phyloP scores from a whole-genome alignment of 345 rosid genomes.

The Fremontodendron californicum region DNA sequence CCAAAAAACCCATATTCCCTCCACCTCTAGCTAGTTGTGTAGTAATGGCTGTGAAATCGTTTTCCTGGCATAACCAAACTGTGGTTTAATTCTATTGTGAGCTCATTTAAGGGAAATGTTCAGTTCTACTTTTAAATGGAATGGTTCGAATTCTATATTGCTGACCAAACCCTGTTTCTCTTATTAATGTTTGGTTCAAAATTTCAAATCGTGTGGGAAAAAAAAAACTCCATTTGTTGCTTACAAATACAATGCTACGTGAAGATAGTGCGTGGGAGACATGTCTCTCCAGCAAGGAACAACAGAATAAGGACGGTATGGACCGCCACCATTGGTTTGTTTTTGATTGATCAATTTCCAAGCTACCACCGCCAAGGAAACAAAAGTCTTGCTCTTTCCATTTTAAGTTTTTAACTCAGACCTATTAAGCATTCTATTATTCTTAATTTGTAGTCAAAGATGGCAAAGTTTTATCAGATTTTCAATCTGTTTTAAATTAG shows the following conservation, averaged over 20 bases:
- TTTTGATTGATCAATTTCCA: background rate
- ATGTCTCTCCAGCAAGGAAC: slow-evolving; percentile 1
- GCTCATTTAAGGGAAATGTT: background rate
- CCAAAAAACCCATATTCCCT: background rate
- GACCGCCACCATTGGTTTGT: background rate
- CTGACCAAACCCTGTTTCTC: background rate
- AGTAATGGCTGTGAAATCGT: background rate
- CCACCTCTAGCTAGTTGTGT: background rate
- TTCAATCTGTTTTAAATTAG: background rate
- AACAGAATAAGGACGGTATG: background rate
- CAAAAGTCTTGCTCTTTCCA: background rate
- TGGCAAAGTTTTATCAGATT: background rate
- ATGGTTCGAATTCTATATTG: background rate
- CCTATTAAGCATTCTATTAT: background rate
- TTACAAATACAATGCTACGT: background rate
- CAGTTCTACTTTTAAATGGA: background rate
- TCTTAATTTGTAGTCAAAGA: background rate
- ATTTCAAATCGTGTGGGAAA: background rate
- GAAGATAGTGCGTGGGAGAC: background rate
- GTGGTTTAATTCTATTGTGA: background rate
- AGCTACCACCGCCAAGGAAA: background rate
- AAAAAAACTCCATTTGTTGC: background rate
- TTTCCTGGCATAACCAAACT: background rate
- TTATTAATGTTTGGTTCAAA: background rate
- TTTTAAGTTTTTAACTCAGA: background rate